These are phyloP conservation scores for Claviceps fusiformis DNA, from an alignment of 2,329 filamentous ascomycete genomes.

Conservation along the genomic window DNA sequence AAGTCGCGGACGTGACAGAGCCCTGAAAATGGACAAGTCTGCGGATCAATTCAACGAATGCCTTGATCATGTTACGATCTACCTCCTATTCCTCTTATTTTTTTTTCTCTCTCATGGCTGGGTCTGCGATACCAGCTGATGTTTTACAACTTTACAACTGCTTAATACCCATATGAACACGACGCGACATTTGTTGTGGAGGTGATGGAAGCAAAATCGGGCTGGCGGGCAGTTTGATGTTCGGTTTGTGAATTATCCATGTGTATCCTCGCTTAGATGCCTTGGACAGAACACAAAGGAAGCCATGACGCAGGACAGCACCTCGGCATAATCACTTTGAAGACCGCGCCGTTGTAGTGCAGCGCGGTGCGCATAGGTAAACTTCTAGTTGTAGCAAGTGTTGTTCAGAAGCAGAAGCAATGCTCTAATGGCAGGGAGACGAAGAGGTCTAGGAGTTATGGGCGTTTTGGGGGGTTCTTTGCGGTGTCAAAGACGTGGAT, in stretches of 20 bases:
- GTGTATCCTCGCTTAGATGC: not conserved
- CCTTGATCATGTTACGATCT: not conserved
- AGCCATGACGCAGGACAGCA: not conserved
- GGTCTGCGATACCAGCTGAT: not conserved
- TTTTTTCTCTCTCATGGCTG: not conserved
- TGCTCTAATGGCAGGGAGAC: not conserved
- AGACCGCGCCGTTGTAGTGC: not conserved
- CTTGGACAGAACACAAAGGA: not conserved
- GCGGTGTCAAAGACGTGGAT: not conserved
- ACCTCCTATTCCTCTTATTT: not conserved
- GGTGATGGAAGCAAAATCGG: not conserved
- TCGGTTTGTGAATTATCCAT: not conserved
- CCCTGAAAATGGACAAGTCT: not conserved
- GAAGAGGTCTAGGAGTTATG: slow-evolving; percentile 1
- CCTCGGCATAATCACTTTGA: too few relatives aligned
- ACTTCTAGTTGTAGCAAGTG: not conserved
- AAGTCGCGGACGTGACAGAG: not conserved
- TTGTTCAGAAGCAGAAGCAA: not conserved
- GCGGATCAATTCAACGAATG: not conserved
- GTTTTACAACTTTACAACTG: not conserved
- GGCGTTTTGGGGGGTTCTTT: not conserved
- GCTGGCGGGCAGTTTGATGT: not conserved
- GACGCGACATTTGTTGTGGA: not conserved
- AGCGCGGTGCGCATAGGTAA: not conserved
- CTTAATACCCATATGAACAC: not conserved